Conservation (phyloP, 2,329 filamentous ascomycete species). For the Colletotrichum coccodes region DNA sequence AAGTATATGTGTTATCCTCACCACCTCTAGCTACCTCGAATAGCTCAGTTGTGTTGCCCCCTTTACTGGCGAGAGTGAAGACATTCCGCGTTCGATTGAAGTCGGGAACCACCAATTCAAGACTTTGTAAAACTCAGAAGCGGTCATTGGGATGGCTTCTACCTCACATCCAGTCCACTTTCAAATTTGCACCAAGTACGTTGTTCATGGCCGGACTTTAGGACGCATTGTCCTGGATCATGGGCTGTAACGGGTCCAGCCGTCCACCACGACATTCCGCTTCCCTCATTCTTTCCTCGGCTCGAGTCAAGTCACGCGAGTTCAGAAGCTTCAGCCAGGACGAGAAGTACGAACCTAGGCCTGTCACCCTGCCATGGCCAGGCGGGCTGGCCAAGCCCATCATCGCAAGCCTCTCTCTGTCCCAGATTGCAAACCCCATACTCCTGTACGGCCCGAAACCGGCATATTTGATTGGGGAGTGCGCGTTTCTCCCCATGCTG, state of each 20-base stretch:
- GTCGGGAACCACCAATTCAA: too few relatives aligned
- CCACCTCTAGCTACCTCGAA: too few relatives aligned
- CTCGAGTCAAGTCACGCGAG: not conserved
- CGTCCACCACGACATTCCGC: constrained; percentile 15
- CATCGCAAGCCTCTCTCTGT: constrained; percentile 10
- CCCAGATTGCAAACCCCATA: constrained; percentile 26
- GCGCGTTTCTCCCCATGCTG: constrained; percentile 19
- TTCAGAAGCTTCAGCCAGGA: constrained; percentile 9
- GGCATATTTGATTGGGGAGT: constrained; percentile 27
- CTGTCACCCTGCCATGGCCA: constrained; percentile 15
- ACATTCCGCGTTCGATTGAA: too few relatives aligned
- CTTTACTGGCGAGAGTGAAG: too few relatives aligned
- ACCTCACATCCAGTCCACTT: too few relatives aligned
- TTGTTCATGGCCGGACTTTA: too few relatives aligned
- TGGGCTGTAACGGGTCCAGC: constrained; percentile 17
- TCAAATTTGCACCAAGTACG: too few relatives aligned
- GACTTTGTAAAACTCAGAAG: too few relatives aligned
- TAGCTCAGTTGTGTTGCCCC: too few relatives aligned
- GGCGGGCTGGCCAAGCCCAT: constrained; percentile 19
- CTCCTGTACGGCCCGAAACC: constrained; percentile 19
- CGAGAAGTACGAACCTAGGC: constrained; percentile 14
- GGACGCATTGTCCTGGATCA: constrained; percentile 28
- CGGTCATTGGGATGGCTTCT: too few relatives aligned
- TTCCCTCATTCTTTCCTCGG: constrained; percentile 15
- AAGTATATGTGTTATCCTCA: too few relatives aligned